These are phyloP conservation scores for Andrographis paniculata DNA, from an alignment of 305 asterid species.

Conservation along the genomic window DNA sequence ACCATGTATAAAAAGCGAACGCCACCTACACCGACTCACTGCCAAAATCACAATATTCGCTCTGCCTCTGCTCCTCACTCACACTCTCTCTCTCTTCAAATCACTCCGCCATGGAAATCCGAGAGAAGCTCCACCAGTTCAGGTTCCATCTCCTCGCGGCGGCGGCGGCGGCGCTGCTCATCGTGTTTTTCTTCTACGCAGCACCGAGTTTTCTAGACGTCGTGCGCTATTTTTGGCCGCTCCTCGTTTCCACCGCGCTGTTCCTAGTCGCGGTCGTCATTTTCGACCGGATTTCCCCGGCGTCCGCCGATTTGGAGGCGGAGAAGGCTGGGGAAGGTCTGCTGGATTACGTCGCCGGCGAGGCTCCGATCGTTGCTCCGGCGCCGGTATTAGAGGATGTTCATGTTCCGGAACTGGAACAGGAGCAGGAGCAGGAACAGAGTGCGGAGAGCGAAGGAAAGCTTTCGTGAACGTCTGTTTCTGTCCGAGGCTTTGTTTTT, in stretches of 20 bases:
- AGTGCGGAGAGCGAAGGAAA: neutral
- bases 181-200: constrained; percentile 21
- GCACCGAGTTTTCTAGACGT: constrained; percentile 53
- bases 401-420: too few relatives aligned
- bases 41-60: too few relatives aligned
- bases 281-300: constrained; percentile 43
- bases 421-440: neutral
- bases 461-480: neutral
- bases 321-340: constrained; percentile 54
- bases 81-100: too few relatives aligned
- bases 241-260: constrained; percentile 56
- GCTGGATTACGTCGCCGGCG: constrained; percentile 54
- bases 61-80: too few relatives aligned
- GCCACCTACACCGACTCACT: too few relatives aligned
- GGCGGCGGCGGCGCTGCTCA: constrained; percentile 9
- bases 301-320: constrained; percentile 12
- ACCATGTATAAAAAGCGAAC: too few relatives aligned
- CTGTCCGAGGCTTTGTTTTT: neutral
- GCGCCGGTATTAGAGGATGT: neutral
- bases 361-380: constrained; percentile 14
- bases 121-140: constrained; percentile 40
- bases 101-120: constrained; percentile 46
- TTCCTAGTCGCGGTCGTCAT: constrained; percentile 46
- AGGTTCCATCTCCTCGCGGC: constrained; percentile 37
- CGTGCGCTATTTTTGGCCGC: constrained; percentile 60